Conservation (phyloP, 2,329 filamentous ascomycete species). For the Penicillium polonicum region DNA sequence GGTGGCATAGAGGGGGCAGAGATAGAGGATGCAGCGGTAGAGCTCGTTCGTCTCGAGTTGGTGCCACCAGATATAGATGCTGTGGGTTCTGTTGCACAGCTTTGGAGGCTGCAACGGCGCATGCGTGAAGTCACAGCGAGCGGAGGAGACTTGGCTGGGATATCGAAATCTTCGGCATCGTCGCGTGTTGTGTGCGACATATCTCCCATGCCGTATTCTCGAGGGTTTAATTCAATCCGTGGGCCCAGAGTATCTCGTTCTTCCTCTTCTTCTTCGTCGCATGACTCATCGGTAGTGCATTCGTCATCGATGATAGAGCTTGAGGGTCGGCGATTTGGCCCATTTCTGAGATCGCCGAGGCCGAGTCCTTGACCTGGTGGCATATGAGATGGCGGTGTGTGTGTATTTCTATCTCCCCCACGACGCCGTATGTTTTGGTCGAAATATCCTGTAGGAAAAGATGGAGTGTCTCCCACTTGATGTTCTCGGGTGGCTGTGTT, state of each 20-base stretch:
- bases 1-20: constrained; percentile 28
- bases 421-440: constrained; percentile 30
- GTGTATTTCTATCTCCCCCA: constrained; percentile 9
- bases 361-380: constrained; percentile 14
- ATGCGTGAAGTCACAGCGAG: constrained; percentile 40
- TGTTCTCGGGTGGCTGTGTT: not conserved
- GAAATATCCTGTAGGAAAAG: constrained; percentile 33
- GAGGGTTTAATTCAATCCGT: constrained; percentile 1
- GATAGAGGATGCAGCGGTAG: constrained; percentile 29
- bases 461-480: not conserved
- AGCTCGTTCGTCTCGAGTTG: constrained; percentile 36
- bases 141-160: constrained; percentile 35
- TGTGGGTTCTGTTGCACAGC: constrained; percentile 28
- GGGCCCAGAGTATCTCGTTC: constrained; percentile 18
- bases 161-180: constrained; percentile 23
- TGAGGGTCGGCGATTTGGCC: not conserved
- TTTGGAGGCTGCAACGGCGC: constrained; percentile 37
- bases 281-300: constrained; percentile 20
- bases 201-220: constrained; percentile 11
- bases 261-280: constrained; percentile 26
- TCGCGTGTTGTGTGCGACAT: constrained; percentile 6
- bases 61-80: constrained; percentile 28
- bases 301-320: not conserved
- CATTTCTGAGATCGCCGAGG: constrained; percentile 5
- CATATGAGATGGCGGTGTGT: not conserved